Conservation (phyloP, 441 rosid species). For the Raphanus hybrid region DNA sequence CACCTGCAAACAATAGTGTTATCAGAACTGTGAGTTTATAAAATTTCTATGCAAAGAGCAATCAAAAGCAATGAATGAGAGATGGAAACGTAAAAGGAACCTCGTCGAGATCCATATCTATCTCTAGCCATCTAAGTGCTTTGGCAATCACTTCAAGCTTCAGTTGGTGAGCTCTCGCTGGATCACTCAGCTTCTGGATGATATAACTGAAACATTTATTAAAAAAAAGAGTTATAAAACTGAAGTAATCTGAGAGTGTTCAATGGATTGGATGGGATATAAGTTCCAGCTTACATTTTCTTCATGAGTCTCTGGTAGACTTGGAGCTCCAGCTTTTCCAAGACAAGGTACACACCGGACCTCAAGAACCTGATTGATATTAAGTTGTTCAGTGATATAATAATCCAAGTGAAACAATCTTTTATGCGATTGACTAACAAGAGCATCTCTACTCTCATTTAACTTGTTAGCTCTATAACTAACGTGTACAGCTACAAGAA, state of each 20-base stretch:
- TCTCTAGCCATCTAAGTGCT: slow-evolving; percentile 91
- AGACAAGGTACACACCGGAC: slow-evolving; percentile 93
- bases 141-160: slow-evolving; percentile 89
- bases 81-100: slow-evolving; percentile 38
- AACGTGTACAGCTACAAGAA: slow-evolving; percentile 13
- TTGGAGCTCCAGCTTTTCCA: slow-evolving; percentile 97
- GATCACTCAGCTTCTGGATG: slow-evolving; percentile 84
- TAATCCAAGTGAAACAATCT: neutral
- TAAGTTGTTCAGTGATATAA: slow-evolving; percentile 3
- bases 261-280: neutral
- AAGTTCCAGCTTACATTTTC: slow-evolving; percentile 36
- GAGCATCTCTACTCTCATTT: neutral
- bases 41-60: neutral
- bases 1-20: slow-evolving; percentile 53
- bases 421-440: slow-evolving; percentile 1
- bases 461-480: slow-evolving; percentile 13
- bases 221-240: neutral
- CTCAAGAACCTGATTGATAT: slow-evolving; percentile 65
- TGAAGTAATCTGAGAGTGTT: slow-evolving; percentile 18
- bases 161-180: slow-evolving; percentile 91
- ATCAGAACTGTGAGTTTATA: slow-evolving; percentile 15
- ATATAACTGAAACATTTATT: slow-evolving; percentile 59
- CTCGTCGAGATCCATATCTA: slow-evolving; percentile 98
- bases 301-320: slow-evolving; percentile 52
- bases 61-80: neutral